Percentiles rank a stretch among this genome's conserved stretches.
These are phyloP conservation scores for Xylaria telfairii DNA, from an alignment of 495 filamentous ascomycete species.

Conservation along the genomic window DNA sequence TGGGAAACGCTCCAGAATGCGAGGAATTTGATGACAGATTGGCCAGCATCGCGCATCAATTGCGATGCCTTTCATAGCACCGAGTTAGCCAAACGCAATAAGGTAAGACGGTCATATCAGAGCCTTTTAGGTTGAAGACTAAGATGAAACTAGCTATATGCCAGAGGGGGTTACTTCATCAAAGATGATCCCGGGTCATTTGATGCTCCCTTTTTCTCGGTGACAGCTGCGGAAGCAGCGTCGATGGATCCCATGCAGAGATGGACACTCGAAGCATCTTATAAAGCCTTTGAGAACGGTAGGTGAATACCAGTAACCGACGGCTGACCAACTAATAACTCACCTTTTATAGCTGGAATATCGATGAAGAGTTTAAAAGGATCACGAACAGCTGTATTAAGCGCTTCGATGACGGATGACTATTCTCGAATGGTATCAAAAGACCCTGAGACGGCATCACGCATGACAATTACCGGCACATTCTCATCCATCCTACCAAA, in stretches of 20 bases:
- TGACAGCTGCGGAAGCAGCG: conserved; percentile 58
- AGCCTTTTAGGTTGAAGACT: neutral
- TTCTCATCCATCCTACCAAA: conserved; percentile 53
- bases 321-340: neutral
- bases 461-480: conserved; percentile 37
- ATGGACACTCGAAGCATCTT: conserved; percentile 57
- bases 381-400: conserved; percentile 38
- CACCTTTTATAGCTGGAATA: conserved; percentile 30
- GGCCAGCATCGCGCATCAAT: conserved; percentile 40
- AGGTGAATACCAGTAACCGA: neutral
- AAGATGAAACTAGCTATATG: conserved; percentile 2
- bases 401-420: conserved; percentile 40
- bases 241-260: conserved; percentile 43
- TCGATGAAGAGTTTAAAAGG: conserved; percentile 31
- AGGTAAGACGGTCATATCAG: neutral
- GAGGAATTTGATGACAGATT: conserved; percentile 45
- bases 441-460: conserved; percentile 37
- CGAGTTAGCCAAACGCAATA: neutral
- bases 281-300: conserved; percentile 53
- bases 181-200: conserved; percentile 55
- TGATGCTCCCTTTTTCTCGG: conserved; percentile 62
- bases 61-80: conserved; percentile 21
- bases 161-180: conserved; percentile 41
- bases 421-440: conserved; percentile 36
- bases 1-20: conserved; percentile 43